Conservation (phyloP, 371 early-diverging fungal genomes). For the Mortierella polycephala region DNA sequence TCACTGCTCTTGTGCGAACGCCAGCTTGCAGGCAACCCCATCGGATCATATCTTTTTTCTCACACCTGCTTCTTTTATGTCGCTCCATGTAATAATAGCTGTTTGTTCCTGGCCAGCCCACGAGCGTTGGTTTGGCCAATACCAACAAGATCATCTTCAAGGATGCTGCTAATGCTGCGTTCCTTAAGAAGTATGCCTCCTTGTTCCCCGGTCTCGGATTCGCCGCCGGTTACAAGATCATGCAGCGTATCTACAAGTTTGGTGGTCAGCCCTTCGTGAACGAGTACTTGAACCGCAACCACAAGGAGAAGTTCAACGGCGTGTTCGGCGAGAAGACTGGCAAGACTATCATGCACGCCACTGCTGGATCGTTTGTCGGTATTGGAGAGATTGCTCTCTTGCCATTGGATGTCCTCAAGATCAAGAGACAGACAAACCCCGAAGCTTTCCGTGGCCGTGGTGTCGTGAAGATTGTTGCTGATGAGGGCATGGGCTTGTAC, state of each 20-base stretch:
- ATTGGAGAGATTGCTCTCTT: constrained; percentile 96
- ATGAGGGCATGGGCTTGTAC: constrained; percentile 95
- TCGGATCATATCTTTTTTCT: not conserved
- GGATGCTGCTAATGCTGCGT: constrained; percentile 81
- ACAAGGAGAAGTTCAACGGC: constrained; percentile 76
- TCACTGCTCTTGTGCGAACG: not conserved
- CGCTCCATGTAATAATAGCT: constrained; percentile 9
- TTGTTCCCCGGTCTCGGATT: constrained; percentile 98
- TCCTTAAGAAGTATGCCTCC: constrained; percentile 86
- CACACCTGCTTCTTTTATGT: not conserved
- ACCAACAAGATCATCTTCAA: constrained; percentile 58
- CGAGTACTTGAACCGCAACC: constrained; percentile 88
- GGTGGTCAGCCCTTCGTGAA: constrained; percentile 97
- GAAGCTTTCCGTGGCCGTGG: constrained; percentile 89
- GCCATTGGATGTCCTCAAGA: constrained; percentile 97
- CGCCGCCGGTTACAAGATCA: constrained; percentile 96
- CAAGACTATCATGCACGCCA: constrained; percentile 97
- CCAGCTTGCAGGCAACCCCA: not conserved
- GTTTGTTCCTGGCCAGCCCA: constrained; percentile 33
- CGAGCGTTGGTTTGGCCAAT: constrained; percentile 34
- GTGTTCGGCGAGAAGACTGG: constrained; percentile 94
- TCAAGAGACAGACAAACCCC: constrained; percentile 96
- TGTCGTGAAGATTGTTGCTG: constrained; percentile 80
- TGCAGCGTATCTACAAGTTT: constrained; percentile 97
- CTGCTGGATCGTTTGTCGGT: constrained; percentile 96